Percentiles rank a stretch among this genome's conserved stretches.
phyloP scores from a whole-genome alignment of 305 asterid genomes.

The Solanum hybrid region DNA sequence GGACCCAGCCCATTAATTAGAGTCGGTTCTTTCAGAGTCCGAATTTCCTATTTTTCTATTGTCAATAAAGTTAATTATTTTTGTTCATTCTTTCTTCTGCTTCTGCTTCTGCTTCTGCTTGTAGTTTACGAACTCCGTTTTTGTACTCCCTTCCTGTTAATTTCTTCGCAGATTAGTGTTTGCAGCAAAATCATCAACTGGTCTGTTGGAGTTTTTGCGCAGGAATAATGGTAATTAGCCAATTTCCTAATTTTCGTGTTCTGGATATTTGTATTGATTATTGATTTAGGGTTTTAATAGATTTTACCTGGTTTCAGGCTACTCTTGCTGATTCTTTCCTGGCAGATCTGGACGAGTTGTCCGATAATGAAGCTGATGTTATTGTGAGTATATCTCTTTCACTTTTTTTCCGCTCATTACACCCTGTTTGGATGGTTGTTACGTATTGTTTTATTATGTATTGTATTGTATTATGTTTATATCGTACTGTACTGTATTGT shows the following conservation, averaged over 20 bases:
- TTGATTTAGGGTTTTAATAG: neutral
- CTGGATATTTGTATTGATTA: neutral
- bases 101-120: neutral
- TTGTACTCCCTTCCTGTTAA: neutral
- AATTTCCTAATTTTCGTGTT: neutral
- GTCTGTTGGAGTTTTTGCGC: neutral
- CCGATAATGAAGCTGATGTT: constrained; percentile 78
- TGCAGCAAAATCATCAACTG: neutral
- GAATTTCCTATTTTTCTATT: neutral
- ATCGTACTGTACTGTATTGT: neutral
- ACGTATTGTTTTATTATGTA: neutral
- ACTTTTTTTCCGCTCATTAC: neutral
- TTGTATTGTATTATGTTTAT: neutral
- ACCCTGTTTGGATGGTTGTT: neutral
- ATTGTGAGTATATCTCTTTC: constrained; percentile 38
- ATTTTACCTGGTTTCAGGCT: constrained; percentile 47
- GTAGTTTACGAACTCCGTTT: neutral
- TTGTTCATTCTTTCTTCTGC: neutral
- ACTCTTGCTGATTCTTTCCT: constrained; percentile 87
- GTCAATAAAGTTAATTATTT: neutral
- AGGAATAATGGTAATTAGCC: neutral
- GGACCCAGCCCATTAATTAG: neutral
- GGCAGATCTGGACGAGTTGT: constrained; percentile 89
- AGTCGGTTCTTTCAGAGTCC: neutral
- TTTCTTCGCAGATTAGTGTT: neutral